These are phyloP conservation scores for Suillus paluster DNA, from an alignment of 768 basidiomycete species.

Conservation along the genomic window DNA sequence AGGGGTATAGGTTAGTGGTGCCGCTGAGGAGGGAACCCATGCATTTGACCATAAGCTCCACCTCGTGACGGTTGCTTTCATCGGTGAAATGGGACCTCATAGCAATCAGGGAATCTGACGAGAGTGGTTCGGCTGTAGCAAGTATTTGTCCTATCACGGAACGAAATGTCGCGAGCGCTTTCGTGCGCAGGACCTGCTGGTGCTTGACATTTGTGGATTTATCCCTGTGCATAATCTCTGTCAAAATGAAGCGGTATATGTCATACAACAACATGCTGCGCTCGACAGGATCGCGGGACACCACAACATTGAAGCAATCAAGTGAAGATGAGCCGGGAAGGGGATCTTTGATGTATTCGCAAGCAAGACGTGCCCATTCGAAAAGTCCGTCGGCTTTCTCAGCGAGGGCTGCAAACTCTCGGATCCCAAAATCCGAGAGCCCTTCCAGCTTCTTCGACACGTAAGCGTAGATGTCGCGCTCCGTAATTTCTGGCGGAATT, in stretches of 20 bases:
- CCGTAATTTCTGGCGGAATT: constrained; percentile 1
- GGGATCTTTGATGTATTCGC: constrained; percentile 8
- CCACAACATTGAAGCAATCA: constrained; percentile 5
- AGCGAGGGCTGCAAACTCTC: not conserved
- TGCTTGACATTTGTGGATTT: not conserved
- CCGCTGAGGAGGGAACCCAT: constrained; percentile 18
- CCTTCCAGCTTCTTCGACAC: constrained; percentile 3
- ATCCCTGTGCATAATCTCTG: constrained; percentile 1
- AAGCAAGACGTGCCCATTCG: constrained; percentile 14
- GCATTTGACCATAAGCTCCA: constrained; percentile 7
- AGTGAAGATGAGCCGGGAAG: not conserved
- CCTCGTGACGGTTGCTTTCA: not conserved
- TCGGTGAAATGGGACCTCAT: constrained; percentile 8
- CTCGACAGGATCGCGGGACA: not conserved
- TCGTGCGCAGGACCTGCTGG: too few relatives aligned
- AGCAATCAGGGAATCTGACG: constrained; percentile 1
- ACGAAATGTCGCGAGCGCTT: not conserved
- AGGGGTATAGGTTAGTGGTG: not conserved
- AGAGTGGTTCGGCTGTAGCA: constrained; percentile 5
- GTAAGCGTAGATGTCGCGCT: constrained; percentile 7
- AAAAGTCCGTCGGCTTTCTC: constrained; percentile 13
- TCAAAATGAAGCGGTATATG: constrained; percentile 10
- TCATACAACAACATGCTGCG: not conserved
- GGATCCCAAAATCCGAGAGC: not conserved
- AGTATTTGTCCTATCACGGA: constrained; percentile 10